Base-by-base conservation (phyloP, 768 basidiomycete species). In the Termitomyces sp. region DNA sequence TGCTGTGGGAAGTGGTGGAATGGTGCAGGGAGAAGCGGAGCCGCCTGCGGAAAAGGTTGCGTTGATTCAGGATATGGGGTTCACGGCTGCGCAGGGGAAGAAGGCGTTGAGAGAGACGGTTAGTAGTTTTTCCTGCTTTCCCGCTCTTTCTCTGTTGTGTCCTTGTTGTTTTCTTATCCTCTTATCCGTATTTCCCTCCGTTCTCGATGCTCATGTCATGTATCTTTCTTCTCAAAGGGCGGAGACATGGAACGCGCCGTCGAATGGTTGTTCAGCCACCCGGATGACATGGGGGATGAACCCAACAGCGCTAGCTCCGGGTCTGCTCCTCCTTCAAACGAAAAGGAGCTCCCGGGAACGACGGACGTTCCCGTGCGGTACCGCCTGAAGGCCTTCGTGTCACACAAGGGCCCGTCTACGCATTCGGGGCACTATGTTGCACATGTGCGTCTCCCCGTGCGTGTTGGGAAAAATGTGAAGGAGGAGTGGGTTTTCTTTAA, bases 391-490 rank as follows among this genome's bases (percentile, higher is more conserved):
- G 94, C 92, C 9, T 99, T 98, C 75, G 86, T 99, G 66, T 97
- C 94, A 47, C 96, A 99, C 77, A 98, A 97, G 66, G 95, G 96
- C 0, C 90, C 92, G 0, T 94, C 92, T 0, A 92, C 94, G 26
- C 96, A 98, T 68, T 96, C 93, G 0, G 95, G 89, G 1, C 95
- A 94, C 65, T 96, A 97, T 65, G 92, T 95, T 13, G 91, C 91
- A 26, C 92, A 95, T 66, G 79, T 92, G 31, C 75, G 80, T 54
- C 66, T 69, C 15, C 33, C 49, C 16, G 31, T 34, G 20, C 31
- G 31, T 15, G 49, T 8, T 22, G 49, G 33, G 3, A 33, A 51
- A 8, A 22, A 42, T 1, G 34, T 13, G 5, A 77, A 79, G 34
- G 82, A 78, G 22, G 77, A 79, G 10, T 96, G 96, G 93, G 88